Base-by-base conservation (phyloP, 805 yeast genomes). In the Barnettozyma siamensis region DNA sequence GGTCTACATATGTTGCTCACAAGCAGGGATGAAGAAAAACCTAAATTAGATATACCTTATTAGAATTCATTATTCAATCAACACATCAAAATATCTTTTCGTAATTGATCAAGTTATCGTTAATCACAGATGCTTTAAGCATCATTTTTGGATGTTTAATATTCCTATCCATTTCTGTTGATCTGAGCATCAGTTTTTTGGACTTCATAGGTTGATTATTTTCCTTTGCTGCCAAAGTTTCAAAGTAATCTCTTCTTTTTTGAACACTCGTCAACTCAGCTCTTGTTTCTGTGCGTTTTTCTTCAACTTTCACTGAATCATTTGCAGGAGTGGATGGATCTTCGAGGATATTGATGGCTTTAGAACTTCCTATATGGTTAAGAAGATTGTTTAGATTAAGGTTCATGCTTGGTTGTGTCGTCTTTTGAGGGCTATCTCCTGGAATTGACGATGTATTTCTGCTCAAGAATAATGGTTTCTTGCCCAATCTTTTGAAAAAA, bases 71-170 rank as follows among this genome's bases (percentile, higher is more conserved):
- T 9, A 31, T n/a, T 16, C 21, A 15, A 5, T 18, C 13, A n/a
- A 12, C 5, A 19, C 20, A 12, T 37, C 31, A 49, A 27, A 35
- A 46, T 31, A 54, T 27, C 37, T 54, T 54, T 32, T 54, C 58
- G 33, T 54, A 54, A 16, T 40, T 39, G 19, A 53, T 53, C 24
- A 41, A 33, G 31, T 42, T 43, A n/a, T 54, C 53, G 28, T 45
- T 38, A n/a, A 42, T 28, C 13, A 54, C 55, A 2, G 42, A 36
- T 2, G 58, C 58, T 23, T 37, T 52, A 20, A 54, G 31, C 3
- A 52, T 37, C 3, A 56, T 52, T 32, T 49, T 47, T 3, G 51
- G 46, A 1, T 53, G 58, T 34, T 44, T 51, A 20, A 17, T 21
- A 18, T n/a, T 33, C 7, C 8, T 26, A 18, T 3, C 16, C n/a